Conservation (phyloP, 139 green algal genomes). For the Auxenochlorella pyrenoidosa region DNA sequence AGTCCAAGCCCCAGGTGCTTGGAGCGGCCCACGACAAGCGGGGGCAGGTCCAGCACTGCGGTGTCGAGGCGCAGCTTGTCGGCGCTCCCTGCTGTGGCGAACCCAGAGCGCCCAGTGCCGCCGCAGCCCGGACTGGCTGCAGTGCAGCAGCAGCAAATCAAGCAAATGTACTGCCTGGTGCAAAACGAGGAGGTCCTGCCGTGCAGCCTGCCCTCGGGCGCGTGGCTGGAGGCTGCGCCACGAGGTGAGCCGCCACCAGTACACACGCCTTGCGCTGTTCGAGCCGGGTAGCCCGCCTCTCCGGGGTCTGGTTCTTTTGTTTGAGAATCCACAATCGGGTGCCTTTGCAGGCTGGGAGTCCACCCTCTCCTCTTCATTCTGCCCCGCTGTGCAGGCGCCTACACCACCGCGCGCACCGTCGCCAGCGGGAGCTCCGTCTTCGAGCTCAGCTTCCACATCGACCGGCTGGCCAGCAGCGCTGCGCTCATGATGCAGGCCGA, state of each 20-base stretch:
- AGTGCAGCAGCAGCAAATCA: background rate
- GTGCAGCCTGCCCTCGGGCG: background rate
- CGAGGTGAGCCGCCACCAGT: background rate
- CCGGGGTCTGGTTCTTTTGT: no score
- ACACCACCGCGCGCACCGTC: conserved; percentile 72
- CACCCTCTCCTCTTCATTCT: no score
- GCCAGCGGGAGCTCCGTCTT: conserved; percentile 51
- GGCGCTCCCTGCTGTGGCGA: background rate
- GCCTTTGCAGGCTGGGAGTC: no score
- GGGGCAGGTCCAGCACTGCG: no score
- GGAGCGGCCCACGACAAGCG: no score
- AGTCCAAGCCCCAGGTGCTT: no score
- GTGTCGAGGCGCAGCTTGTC: background rate
- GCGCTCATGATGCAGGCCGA: conserved; percentile 59
- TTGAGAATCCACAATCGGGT: no score
- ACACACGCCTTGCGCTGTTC: no score
- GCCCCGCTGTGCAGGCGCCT: conserved; percentile 55
- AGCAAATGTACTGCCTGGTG: background rate
- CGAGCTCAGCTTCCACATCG: conserved; percentile 67
- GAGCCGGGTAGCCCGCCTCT: no score
- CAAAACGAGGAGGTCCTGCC: background rate
- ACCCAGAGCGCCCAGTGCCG: background rate
- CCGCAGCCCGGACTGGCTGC: background rate
- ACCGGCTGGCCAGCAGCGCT: conserved; percentile 58
- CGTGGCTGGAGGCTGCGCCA: background rate